Percentiles rank a stretch among this genome's conserved stretches.
Evolutionary conservation across 108 stramenopile genomes (phyloP).

Genomic region (Pseudonitzschia delicatissima): DNA sequence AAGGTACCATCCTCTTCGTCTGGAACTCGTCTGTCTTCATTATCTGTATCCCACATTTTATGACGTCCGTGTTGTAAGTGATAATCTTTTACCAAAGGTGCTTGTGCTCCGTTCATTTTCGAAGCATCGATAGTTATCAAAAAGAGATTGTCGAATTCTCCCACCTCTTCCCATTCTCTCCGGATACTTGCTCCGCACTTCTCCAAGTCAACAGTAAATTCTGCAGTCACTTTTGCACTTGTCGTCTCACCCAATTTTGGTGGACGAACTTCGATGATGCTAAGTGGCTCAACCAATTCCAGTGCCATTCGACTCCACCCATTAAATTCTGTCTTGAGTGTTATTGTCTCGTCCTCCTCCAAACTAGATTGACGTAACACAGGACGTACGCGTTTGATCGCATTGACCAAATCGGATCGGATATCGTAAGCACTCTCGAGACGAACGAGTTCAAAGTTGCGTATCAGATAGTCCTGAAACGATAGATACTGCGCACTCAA

Average conservation of each 20-base stretch:
- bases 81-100: slow-evolving; percentile 44
- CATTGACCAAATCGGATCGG: slow-evolving; percentile 86
- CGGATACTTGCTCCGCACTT: slow-evolving; percentile 73
- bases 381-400: slow-evolving; percentile 71
- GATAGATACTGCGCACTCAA: slow-evolving; percentile 89
- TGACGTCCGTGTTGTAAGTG: slow-evolving; percentile 32
- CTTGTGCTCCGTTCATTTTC: slow-evolving; percentile 50
- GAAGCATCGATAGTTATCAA: slow-evolving; percentile 77
- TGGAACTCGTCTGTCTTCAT: slow-evolving; percentile 50
- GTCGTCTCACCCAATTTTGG: slow-evolving; percentile 82
- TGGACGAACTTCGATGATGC: slow-evolving; percentile 71
- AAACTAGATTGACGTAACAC: slow-evolving; percentile 38
- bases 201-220: slow-evolving; percentile 78
- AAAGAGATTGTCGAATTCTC: slow-evolving; percentile 93
- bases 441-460: slow-evolving; percentile 88
- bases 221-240: slow-evolving; percentile 75
- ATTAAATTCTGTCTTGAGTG: slow-evolving; percentile 59
- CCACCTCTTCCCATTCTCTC: slow-evolving; percentile 90
- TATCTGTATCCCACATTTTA: slow-evolving; percentile 29
- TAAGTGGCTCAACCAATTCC: slow-evolving; percentile 50
- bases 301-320: slow-evolving; percentile 88
- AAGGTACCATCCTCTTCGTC: slow-evolving; percentile 87
- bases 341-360: slow-evolving; percentile 33
- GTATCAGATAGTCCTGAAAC: slow-evolving; percentile 84
- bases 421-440: slow-evolving; percentile 94